Base-by-base conservation (phyloP, 331 rosid species). In the Quercus phellos region DNA sequence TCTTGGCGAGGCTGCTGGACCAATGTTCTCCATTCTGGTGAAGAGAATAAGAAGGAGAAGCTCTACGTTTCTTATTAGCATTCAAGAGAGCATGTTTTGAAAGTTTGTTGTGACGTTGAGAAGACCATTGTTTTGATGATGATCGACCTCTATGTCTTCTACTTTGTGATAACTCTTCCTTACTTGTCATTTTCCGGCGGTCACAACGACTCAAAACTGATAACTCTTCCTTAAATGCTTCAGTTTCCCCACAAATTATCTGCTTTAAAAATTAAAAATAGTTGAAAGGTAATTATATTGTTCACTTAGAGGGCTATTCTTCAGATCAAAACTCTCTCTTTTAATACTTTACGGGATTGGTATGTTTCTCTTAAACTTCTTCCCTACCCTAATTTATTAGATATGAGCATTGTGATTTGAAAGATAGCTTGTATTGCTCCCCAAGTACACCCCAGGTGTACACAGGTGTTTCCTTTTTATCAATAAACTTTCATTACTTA, bases 151-250 rank as follows among this genome's bases (percentile, higher is more conserved):
- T 89, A 71, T 67, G 82, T 77, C 85, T 80, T 82, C 77, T 76
- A 72, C 74, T 87, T 26, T 64, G 77, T 21, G 75, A 73, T 46
- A 85, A 59, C 21, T 68, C 84, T 59, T 84, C 83, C 68, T 66
- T 77, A 46, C 74, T 79, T 66, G 26, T 83, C 72, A n/a, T 70
- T 75, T 75, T 85, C 75, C 55, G 88, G 56, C 43, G 74, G 79
- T 82, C 82, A 74, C 82, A 34, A 69, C 5, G 81, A 59, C 82
- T 81, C 82, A 92, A 76, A 80, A 84, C 50, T 38, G 93, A 85
- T n/a, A 77, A 60, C 51, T 92, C 94, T 50, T 83, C 74, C 43
- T 58, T 77, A 79, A 81, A 87, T 80, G 90, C 89, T 22, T 71
- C 67, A 35, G 8, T 67, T 55, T 12, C 29, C 72, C 58, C 35